Percentiles rank a stretch among this genome's conserved stretches.
These are phyloP conservation scores for Abrus precatorius DNA, from an alignment of 306 rosid species.

Conservation along the genomic window DNA sequence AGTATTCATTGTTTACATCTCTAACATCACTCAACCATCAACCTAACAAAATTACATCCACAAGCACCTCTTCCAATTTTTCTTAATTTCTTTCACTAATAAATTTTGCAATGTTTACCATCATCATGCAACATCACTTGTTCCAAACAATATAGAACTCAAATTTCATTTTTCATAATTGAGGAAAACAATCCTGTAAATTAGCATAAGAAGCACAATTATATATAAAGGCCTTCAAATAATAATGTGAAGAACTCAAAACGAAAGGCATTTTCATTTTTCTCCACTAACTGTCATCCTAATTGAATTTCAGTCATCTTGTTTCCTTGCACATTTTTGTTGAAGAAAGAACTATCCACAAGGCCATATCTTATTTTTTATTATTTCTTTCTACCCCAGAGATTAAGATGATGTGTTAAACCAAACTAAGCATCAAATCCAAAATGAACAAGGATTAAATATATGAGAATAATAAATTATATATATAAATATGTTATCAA, in stretches of 20 bases:
- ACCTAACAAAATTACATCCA: constrained; percentile 17
- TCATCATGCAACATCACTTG: constrained; percentile 3
- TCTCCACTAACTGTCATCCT: constrained; percentile 16
- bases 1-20: background rate
- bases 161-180: constrained; percentile 1
- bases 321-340: constrained; percentile 18
- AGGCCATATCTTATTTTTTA: constrained; percentile 20
- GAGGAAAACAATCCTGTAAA: constrained; percentile 16
- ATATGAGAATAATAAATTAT: constrained; percentile 5
- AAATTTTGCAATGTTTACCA: constrained; percentile 1
- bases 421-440: constrained; percentile 35
- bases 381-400: constrained; percentile 27
- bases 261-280: constrained; percentile 12
- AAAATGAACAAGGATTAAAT: constrained; percentile 19
- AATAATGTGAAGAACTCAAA: constrained; percentile 11
- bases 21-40: constrained; percentile 36
- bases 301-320: background rate
- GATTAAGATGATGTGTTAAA: constrained; percentile 22
- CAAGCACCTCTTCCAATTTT: constrained; percentile 16
- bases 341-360: constrained; percentile 33
- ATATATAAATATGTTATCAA: constrained; percentile 23
- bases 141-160: constrained; percentile 9
- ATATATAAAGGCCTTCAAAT: constrained; percentile 22
- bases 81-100: constrained; percentile 24
- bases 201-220: constrained; percentile 22